phyloP scores from a whole-genome alignment of 2,329 filamentous ascomycete genomes.

The Pseudonectria buxi region DNA sequence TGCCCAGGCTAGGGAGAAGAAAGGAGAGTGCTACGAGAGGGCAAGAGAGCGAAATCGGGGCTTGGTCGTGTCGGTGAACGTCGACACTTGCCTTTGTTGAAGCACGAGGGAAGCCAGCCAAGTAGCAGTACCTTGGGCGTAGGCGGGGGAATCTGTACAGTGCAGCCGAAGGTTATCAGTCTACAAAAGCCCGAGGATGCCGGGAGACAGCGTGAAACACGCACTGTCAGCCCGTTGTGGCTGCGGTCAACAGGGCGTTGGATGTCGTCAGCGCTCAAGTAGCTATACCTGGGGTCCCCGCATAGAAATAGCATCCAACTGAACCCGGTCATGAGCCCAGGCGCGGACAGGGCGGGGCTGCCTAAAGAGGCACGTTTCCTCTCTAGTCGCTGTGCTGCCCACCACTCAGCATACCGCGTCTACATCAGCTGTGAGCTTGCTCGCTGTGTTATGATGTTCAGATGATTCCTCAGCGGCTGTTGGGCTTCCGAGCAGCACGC shows the following conservation, averaged over 20 bases:
- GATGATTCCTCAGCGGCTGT: too few species aligned
- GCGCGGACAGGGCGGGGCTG: conserved; percentile 14
- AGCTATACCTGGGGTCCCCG: conserved; percentile 13
- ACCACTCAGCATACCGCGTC: too few species aligned
- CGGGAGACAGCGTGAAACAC: too few species aligned
- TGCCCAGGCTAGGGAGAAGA: conserved; percentile 3
- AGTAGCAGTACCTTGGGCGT: conserved; percentile 13
- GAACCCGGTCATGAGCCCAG: conserved; percentile 16
- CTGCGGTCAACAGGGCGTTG: too few species aligned
- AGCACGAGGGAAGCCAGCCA: conserved; percentile 18
- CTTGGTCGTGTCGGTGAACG: conserved; percentile 10
- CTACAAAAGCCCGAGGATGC: too few species aligned
- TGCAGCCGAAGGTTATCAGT: too few species aligned
- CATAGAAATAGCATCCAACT: conserved; percentile 9
- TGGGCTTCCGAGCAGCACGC: too few species aligned
- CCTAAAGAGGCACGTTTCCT: conserved; percentile 12
- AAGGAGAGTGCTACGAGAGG: conserved; percentile 10
- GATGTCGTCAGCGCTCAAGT: conserved; percentile 1
- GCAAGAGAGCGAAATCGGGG: conserved; percentile 18
- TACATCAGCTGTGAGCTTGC: too few species aligned
- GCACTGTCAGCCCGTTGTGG: too few species aligned
- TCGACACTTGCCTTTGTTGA: conserved; percentile 15
- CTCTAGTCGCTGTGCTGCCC: not conserved
- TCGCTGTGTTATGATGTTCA: too few species aligned
- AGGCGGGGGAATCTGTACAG: conserved; percentile 10